Evolutionary conservation across 257 asterid genomes (phyloP), one percentile per base, ranked within the genome.

Genomic region (Solanum rostratum): DNA sequence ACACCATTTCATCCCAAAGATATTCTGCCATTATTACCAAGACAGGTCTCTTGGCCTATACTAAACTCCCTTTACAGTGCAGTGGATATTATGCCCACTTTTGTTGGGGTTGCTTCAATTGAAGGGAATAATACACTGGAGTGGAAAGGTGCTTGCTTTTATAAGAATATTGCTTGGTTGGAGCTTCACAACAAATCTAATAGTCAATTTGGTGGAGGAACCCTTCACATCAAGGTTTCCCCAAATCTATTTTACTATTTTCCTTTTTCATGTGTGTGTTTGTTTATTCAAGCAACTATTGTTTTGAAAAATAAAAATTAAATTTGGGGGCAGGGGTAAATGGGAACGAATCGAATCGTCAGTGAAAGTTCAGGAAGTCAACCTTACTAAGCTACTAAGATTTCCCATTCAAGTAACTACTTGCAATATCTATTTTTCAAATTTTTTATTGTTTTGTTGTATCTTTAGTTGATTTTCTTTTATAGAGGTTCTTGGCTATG

Each of bases 91-190:
- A 30, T 96, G 91, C 99, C 99, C 8, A 83, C 92, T 30, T 94
- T 94, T 59, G 92, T 96, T 3, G 98, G 99, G 10, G 94, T 93
- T 53, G 93, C 93, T 57, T 86, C 94, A 19, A 49, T 84, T 39
- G 81, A 85, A 15, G 79, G 85, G 13, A 90, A 92, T 50, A 86
- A 87, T 53, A 85, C 88, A 29, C 66, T 91, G 65, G 80, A 89
- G 54, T 95, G 98, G 98, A 92, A 95, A 88, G 98, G 98, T 30
- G 92, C 97, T 60, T 95, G 98, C 84, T 95, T 95, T 55, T 91
- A 89, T 84, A 60, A 93, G 46, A 95, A 92, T 85, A 92, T 87
- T 62, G 98, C 98, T 85, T 91, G 97, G 97, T 62, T 95, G 90
- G 97, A 83, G 87, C 94, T 95, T 59, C 92, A 93, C 81, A 95